phyloP scores from a whole-genome alignment of 805 yeast species.

The Barnettozyma pratensis region DNA sequence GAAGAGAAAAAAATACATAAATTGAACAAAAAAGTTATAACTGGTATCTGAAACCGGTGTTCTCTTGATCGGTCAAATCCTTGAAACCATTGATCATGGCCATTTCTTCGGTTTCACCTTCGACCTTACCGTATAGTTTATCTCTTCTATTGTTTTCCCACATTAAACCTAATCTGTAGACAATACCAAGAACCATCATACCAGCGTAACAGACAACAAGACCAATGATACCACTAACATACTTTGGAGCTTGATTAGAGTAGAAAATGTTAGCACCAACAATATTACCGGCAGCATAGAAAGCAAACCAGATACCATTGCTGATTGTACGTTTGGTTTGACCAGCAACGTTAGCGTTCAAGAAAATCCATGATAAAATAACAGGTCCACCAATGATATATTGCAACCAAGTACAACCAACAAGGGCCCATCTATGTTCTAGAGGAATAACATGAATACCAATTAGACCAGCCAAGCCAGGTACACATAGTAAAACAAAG shows the following conservation, averaged over 20 bases:
- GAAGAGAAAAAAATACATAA: too few relatives aligned
- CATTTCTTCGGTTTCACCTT: conserved; percentile 4
- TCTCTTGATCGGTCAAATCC: conserved; percentile 6
- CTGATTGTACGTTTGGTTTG: conserved; percentile 38
- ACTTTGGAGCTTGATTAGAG: conserved; percentile 34
- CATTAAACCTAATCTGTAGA: conserved; percentile 5
- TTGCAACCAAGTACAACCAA: conserved; percentile 17
- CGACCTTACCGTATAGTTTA: conserved; percentile 4
- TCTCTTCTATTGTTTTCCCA: conserved; percentile 1
- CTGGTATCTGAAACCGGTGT: conserved; percentile 6
- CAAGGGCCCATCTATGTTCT: conserved; percentile 26
- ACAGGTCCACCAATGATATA: conserved; percentile 5
- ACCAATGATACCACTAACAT: conserved; percentile 12
- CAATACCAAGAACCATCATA: conserved; percentile 4
- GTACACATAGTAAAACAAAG: conserved; percentile 1
- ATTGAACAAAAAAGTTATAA: background rate
- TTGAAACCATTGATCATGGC: conserved; percentile 6
- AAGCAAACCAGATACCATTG: conserved; percentile 31
- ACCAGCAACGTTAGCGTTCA: conserved; percentile 28
- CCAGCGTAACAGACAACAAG: conserved; percentile 3
- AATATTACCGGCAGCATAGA: conserved; percentile 38
- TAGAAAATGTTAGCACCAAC: conserved; percentile 45
- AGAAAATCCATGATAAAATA: conserved; percentile 6
- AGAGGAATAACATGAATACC: conserved; percentile 14
- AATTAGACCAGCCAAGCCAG: conserved; percentile 36